These are phyloP conservation scores for Pouteria campechiana DNA, from an alignment of 179 eudicot species.

Conservation along the genomic window DNA sequence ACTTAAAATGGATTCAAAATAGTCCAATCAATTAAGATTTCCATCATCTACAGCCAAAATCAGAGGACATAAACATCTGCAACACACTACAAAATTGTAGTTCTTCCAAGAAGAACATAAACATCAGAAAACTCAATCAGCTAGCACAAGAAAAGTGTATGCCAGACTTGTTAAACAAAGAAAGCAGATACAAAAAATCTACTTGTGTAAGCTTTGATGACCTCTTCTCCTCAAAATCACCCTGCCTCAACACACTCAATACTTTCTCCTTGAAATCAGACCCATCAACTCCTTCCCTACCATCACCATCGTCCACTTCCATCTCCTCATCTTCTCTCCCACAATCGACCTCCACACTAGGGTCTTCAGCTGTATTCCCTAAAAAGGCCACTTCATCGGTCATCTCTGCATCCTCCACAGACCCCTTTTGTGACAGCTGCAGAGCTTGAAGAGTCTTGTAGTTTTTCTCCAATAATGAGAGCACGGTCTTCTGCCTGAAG, in stretches of 20 bases:
- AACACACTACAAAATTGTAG: too few species aligned
- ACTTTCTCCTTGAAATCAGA: constrained; percentile 33
- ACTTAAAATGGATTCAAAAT: too few species aligned
- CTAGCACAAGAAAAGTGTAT: constrained; percentile 74
- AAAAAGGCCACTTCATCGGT: constrained; percentile 31
- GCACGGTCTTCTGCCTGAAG: constrained; percentile 58
- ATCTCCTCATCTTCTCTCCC: constrained; percentile 48
- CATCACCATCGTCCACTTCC: constrained; percentile 53
- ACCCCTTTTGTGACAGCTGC: constrained; percentile 25
- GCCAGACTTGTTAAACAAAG: constrained; percentile 62
- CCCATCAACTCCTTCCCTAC: constrained; percentile 5
- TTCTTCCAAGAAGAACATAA: too few species aligned
- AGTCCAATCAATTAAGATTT: too few species aligned
- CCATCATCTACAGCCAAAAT: too few species aligned
- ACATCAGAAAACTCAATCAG: too few species aligned
- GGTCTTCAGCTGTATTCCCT: constrained; percentile 32
- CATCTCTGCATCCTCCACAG: constrained; percentile 19
- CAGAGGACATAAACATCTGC: too few species aligned
- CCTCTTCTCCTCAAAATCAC: constrained; percentile 56
- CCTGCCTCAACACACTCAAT: constrained; percentile 42
- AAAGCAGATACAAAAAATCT: constrained; percentile 59
- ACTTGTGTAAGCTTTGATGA: constrained; percentile 68
- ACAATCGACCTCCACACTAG: constrained; percentile 41
- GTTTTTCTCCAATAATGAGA: constrained; percentile 65
- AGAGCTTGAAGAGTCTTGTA: constrained; percentile 66